Evolutionary conservation across 192 early-diverging fungal species (phyloP).

Genomic region (Oehlia diaphana): DNA sequence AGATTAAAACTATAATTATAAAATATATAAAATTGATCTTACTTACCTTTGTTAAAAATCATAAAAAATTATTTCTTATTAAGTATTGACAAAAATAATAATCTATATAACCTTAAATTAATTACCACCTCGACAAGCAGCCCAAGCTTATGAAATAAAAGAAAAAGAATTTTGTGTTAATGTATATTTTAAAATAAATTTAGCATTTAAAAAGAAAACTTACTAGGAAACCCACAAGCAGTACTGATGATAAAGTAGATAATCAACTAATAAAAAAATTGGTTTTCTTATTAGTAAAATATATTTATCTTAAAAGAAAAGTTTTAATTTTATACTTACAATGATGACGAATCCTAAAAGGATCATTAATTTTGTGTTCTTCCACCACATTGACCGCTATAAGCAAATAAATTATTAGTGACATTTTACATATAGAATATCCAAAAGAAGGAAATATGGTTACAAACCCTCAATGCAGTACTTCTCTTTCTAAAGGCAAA

Average conservation of each 20-base stretch:
- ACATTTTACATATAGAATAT: background rate
- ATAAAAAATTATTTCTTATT: too few species aligned
- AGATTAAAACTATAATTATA: too few species aligned
- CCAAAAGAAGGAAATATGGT: background rate
- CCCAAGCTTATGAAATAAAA: conserved; percentile 2
- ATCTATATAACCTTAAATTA: background rate
- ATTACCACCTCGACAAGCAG: background rate
- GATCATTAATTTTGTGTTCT: conserved; percentile 84
- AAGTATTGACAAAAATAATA: too few species aligned
- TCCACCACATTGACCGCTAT: conserved; percentile 90
- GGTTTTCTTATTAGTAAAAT: too few species aligned
- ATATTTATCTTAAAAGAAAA: background rate
- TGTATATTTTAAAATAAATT: background rate
- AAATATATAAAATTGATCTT: too few species aligned
- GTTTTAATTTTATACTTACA: conserved; percentile 38
- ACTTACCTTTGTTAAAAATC: too few species aligned
- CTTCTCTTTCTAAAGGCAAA: conserved; percentile 90
- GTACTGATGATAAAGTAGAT: conserved; percentile 73
- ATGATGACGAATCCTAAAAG: conserved; percentile 60
- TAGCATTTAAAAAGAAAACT: background rate
- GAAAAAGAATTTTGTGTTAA: too few species aligned
- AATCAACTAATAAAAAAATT: conserved; percentile 52
- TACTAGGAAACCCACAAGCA: conserved; percentile 81
- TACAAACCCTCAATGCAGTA: conserved; percentile 66
- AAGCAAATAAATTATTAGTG: conserved; percentile 1